A percentile compares a stretch with the other conserved stretches of the same genome.
Evolutionary conservation across 331 rosid genomes (phyloP).

Genomic region (Quercus phellos): DNA sequence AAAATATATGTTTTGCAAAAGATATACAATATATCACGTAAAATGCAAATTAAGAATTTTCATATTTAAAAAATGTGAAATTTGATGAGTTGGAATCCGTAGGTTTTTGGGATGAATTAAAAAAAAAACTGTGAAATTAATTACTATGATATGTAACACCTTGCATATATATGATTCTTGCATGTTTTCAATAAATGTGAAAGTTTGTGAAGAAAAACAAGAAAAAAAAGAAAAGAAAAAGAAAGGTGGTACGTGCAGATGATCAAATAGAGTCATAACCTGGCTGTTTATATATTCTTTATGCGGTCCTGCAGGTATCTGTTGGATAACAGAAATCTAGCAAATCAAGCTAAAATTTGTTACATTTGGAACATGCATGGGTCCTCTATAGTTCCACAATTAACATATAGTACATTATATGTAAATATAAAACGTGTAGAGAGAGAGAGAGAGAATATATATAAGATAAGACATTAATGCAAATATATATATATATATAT

Average conservation of each 20-base stretch:
- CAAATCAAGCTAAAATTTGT: background rate
- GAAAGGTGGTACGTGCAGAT: background rate
- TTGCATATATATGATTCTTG: background rate
- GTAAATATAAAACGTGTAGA: background rate
- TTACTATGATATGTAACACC: background rate
- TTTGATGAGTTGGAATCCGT: background rate
- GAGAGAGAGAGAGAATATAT: background rate
- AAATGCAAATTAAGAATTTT: too few relatives aligned
- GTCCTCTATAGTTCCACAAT: background rate
- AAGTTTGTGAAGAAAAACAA: background rate
- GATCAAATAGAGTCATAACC: background rate
- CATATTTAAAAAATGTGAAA: background rate
- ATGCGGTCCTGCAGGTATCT: background rate
- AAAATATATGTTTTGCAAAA: too few relatives aligned
- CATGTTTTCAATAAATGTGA: background rate
- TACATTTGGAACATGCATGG: background rate
- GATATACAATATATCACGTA: too few relatives aligned
- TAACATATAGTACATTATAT: background rate
- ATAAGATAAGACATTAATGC: background rate
- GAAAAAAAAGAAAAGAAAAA: background rate
- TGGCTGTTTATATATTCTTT: background rate
- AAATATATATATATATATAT: background rate
- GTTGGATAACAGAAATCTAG: slow-evolving; percentile 6
- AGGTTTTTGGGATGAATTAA: too few relatives aligned
- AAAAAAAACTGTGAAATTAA: background rate